Evolutionary conservation across 31 red algal species (phyloP).

Genomic region (Pterothamnion heteromorphum): DNA sequence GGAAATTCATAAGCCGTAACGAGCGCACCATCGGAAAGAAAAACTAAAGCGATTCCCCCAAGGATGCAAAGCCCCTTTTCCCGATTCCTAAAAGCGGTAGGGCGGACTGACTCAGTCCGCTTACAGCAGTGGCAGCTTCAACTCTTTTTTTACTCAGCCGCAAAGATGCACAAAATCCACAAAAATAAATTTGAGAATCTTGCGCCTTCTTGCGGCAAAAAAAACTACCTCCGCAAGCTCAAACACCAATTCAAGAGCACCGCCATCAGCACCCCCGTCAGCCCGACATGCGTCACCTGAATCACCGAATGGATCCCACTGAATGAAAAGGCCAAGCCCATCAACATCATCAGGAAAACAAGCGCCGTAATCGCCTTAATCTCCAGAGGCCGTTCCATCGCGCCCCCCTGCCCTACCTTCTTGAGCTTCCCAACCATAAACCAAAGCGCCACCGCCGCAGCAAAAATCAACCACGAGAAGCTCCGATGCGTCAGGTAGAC

Average conservation of each 20-base stretch:
- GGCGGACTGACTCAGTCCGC: no score
- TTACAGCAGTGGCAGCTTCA: no score
- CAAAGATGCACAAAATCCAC: no score
- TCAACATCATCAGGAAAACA: neutral
- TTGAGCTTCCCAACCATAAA: no score
- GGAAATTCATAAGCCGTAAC: neutral
- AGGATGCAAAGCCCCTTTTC: no score
- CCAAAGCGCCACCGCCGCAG: neutral
- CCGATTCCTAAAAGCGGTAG: no score
- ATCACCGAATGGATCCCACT: neutral
- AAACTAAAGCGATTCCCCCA: no score
- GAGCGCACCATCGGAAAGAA: neutral
- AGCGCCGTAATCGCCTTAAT: neutral
- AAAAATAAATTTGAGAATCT: no score
- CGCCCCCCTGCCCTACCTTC: neutral
- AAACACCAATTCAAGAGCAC: neutral
- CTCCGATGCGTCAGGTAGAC: neutral
- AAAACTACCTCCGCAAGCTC: no score
- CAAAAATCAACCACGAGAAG: neutral
- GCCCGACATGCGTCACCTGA: neutral
- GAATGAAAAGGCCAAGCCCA: neutral
- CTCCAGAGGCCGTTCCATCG: conserved; percentile 1
- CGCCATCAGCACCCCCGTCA: neutral
- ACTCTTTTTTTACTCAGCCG: no score
- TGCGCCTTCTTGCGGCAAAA: no score